phyloP scores from a whole-genome alignment of 2,329 filamentous ascomycete genomes.

The Beauveria sp. region DNA sequence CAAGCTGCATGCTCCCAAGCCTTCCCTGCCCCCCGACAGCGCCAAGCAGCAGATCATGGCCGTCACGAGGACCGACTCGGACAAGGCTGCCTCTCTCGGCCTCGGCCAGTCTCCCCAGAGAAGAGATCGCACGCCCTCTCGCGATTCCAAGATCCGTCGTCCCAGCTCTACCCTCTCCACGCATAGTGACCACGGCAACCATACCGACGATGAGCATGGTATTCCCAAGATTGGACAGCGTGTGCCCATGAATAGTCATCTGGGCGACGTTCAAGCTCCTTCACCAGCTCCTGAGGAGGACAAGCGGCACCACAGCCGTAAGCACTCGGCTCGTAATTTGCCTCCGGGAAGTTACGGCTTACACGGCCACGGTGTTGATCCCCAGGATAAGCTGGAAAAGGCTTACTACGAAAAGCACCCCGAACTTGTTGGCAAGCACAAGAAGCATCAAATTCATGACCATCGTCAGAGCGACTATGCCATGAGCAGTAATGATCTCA shows the following conservation, averaged over 20 bases:
- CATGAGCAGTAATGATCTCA: constrained; percentile 82
- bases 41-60: constrained; percentile 76
- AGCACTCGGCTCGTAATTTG: constrained; percentile 60
- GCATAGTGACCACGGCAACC: constrained; percentile 39
- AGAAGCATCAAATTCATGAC: constrained; percentile 47
- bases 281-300: constrained; percentile 49
- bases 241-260: constrained; percentile 87
- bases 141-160: constrained; percentile 53
- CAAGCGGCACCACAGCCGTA: constrained; percentile 58
- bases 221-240: constrained; percentile 89
- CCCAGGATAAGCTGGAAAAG: constrained; percentile 77
- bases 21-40: constrained; percentile 71
- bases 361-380: constrained; percentile 73
- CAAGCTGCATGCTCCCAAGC: constrained; percentile 82
- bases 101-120: constrained; percentile 60
- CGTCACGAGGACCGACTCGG: constrained; percentile 89
- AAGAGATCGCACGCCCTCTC: constrained; percentile 40
- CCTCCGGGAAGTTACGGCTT: constrained; percentile 90
- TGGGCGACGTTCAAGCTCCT: constrained; percentile 92
- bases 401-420: constrained; percentile 92
- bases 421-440: constrained; percentile 69
- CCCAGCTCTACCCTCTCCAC: constrained; percentile 51
- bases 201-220: constrained; percentile 69
- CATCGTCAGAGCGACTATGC: constrained; percentile 62
- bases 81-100: constrained; percentile 74